Evolutionary conservation across 2,329 filamentous ascomycete genomes (phyloP), one percentile per base, ranked within the genome.

Genomic region (Monosporascus cannonballus): DNA sequence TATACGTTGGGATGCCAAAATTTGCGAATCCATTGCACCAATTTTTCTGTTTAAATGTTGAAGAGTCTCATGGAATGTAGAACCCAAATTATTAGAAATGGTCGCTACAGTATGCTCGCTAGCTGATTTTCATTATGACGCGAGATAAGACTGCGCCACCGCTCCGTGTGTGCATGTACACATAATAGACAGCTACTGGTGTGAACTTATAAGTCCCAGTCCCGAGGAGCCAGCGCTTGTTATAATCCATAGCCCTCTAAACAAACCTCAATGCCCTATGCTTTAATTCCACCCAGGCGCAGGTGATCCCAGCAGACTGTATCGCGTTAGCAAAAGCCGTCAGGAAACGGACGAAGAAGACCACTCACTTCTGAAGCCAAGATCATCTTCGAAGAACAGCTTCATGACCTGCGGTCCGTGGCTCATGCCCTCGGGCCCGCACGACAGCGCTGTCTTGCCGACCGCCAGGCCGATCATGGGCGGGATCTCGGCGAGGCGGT

Each of bases 381-480:
- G 70, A 62, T 90, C 87, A 49, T 86, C 75, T 18, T 81, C 78
- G 66, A 91, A 90, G 64, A 85, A 86, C 5, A 71, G 67, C 58
- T 81, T 67, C 75, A 84, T 77, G 14, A 87, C 74, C 48, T 89
- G 82, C 55, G 82, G 79, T 0, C 86, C 86, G 42, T 73, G 76
- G 25, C 73, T 73, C 44, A 82, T 80, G 0, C 85, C 85, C 1
- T 75, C 75, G 0, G 80, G 76, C 45, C 77, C 78, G 60, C 83
- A 89, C 1, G 80, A 78, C 1, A 90, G 74, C 1, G 84, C 87
- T 61, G 84, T 81, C 66, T 83, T 85, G 36, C 87, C 88, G 2
- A 91, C 76, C 0, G 87, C 87, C 3, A 91, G 69, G 0, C 83
- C 86, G 56, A 92, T 90, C 73, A 86, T 81, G 15, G 85, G 77